Evolutionary conservation across 1,284 basidiomycete genomes (phyloP).

Genomic region (Moesziomyces sp.): DNA sequence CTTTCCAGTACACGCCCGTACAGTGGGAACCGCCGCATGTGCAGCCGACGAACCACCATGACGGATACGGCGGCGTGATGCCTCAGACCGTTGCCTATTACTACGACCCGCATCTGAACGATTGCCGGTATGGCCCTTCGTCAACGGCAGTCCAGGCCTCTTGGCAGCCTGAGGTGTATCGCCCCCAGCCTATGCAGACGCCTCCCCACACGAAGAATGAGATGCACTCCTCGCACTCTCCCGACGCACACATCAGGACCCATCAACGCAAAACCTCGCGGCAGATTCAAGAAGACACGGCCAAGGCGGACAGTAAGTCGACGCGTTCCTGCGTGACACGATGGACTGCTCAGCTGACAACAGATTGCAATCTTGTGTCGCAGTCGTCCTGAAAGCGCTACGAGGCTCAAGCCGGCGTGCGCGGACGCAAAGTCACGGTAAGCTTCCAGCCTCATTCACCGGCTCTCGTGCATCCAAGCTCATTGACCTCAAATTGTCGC

Average conservation of each 20-base stretch:
- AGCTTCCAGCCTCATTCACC: background rate
- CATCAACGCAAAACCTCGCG: constrained; percentile 2
- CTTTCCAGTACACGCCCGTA: constrained; percentile 5
- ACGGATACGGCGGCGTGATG: too few species aligned
- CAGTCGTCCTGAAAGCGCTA: constrained; percentile 22
- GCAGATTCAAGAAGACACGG: constrained; percentile 15
- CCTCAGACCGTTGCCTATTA: too few species aligned
- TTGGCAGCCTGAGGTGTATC: too few species aligned
- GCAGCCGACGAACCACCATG: too few species aligned
- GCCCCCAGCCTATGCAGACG: too few species aligned
- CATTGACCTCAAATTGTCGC: background rate
- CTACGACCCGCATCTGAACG: too few species aligned
- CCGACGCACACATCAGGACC: too few species aligned
- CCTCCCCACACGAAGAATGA: too few species aligned
- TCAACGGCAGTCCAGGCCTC: too few species aligned
- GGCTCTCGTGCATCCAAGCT: background rate
- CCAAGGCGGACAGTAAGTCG: constrained; percentile 25
- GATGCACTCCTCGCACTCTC: too few species aligned
- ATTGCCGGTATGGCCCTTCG: too few species aligned
- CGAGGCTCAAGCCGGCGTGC: constrained; percentile 18
- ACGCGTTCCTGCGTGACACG: background rate
- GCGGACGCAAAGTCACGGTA: constrained; percentile 3
- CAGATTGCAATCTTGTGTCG: too few species aligned
- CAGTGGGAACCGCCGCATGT: background rate
- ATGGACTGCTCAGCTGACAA: background rate